Base-by-base conservation (phyloP, 805 yeast species). In the Zygotorulaspora chibaensis region DNA sequence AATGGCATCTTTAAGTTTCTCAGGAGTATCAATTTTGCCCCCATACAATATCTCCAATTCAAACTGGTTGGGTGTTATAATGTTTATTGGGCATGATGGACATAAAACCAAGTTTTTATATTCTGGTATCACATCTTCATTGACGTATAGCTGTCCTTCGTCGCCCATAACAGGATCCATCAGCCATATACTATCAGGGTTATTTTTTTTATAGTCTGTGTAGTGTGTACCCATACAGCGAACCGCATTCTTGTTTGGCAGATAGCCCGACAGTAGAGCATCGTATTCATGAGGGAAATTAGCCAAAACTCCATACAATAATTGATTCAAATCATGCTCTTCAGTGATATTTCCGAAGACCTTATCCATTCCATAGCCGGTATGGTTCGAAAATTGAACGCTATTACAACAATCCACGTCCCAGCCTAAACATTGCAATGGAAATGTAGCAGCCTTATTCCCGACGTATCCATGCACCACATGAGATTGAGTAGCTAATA, bases 391-490 rank as follows among this genome's bases (percentile, higher is more conserved):
- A 56, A 83, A 82, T 58, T 87, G 86, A 17, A 90, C 95, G 1
- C 96, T 87, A 66, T 91, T 87, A 43, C 93, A 72, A 16, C 81
- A 80, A 61, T 91, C 96, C 8, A 90, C 96, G 61, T 93, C 93
- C 96, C 97, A 91, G 0, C 93, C 95, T 35, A 79, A 72, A 35
- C 80, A 70, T 60, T 91, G 97, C 13, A 91, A 68, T 0, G 98
- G 96, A 61, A 93, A 86, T 4, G 91, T 85, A 0, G 93, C 87
- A 0, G 96, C 96, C 47, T 82, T 77, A 63, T 89, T 89, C 1
- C 99, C 99, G 1, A 93, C 99, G 57, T 87, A 84, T 1, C 99
- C 99, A 61, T 91, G 98, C 2, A 81, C 89, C 1, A 93, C 98
- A 64, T 93, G 97, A 4, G 96, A 87, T 55, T 87, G 91, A 7